Base-by-base conservation (phyloP, 2,329 filamentous ascomycete species). In the Didymella pomorum region DNA sequence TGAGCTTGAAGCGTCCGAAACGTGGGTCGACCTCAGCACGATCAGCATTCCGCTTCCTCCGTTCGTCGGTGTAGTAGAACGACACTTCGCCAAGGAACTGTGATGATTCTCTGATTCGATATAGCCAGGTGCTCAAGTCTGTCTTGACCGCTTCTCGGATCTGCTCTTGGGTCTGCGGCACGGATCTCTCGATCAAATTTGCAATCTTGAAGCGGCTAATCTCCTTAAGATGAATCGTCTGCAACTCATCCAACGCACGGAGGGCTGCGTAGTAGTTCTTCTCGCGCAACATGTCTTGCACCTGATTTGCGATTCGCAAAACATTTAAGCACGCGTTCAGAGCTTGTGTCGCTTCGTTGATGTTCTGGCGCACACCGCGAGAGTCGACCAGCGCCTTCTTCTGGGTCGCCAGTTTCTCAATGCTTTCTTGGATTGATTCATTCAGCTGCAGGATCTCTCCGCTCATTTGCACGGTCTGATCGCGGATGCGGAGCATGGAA, bases 101-200 rank as follows among this genome's bases (percentile, higher is more conserved):
- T 1, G 95, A 97, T 18, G 93, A 96, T 77, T 99, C 95, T 69
- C 95, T 88, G 63, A 99, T 96, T 21, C 92, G 89, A 71, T 90
- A 99, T 10, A 99, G 83, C 95, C 95, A 99, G 0, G 93, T 97
- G 73, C 98, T 98, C 54, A 99, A 80, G 77, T 99, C 95, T 2
- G 87, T 90, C 92, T 98, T 98, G 66, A 99, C 95, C 14, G 93
- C 93, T 78, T 98, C 94, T 4, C 94, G 94, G 56, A 99, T 97
- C 49, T 92, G 88, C 71, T 92, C 93, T 71, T 97, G 93, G 1
- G 93, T 97, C 3, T 91, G 88, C 1, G 95, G 95, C 29, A 98
- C 94, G 0, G 94, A 98, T 68, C 92, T 93, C 76, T 97, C 94
- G 64, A 99, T 98, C 81, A 97, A 87, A 72, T 96, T 92, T 29